Base-by-base conservation (phyloP, 2,329 filamentous ascomycete genomes). In the Diaporthe eres region DNA sequence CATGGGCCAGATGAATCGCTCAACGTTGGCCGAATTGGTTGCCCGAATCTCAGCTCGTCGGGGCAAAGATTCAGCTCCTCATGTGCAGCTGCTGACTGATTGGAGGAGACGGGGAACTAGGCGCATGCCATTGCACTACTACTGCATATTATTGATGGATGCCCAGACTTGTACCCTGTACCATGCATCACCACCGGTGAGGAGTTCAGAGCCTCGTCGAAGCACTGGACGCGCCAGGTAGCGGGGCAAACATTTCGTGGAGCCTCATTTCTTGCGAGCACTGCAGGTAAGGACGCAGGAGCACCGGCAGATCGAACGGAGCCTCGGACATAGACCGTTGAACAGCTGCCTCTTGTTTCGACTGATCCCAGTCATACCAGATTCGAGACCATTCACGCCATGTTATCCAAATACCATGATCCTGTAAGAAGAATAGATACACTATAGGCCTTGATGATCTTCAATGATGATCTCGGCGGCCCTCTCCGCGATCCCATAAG, bases 401-500 rank as follows among this genome's bases (percentile, higher is more conserved):
- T 2, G 17, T 2, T 25, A 25, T 28, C 22, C 1, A n/a, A 15
- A 19, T 10, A 1, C 3, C 19, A 37, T 25, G 34, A 22, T 3
- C 10, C 13, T 39, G 22, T 1, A 22, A 51, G 34, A 39, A 19
- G 22, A 31, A 28, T 2, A 2, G 15, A 3, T 22, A 7, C 13
- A 3, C 42, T 73, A 65, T 1, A 19, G 4, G 8, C 12, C 25
- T 17, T 31, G 17, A 17, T 37, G 3, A 49, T 72, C 74, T 39
- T 60, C 58, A 28, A 72, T 67, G 13, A 75, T 75, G 1, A 75
- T 31, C 4, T 67, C 68, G 13, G 74, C 68, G 8, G 39, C 74
- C 13, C 39, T 51, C 68, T 75, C 74, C 9, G 74, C 74, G 39
- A 75, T 67, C 22, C 74, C 74, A 44, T 75, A 75, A 28, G 49